Conservation (phyloP, 768 basidiomycete genomes). For the Tylopilus vinaceipallidus region DNA sequence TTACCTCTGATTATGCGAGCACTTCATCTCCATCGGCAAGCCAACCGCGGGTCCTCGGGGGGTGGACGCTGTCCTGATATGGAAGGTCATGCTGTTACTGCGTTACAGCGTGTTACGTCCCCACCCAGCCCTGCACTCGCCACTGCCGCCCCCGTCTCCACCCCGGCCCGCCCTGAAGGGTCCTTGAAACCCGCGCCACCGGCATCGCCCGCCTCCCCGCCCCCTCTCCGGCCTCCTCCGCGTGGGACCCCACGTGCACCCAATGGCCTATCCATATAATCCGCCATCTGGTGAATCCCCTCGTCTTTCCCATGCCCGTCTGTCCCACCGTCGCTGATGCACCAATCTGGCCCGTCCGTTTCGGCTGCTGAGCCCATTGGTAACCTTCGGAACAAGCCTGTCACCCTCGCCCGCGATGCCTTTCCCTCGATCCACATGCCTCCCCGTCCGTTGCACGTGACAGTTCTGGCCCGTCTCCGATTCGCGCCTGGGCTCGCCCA, state of each 20-base stretch:
- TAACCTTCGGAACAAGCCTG: neutral
- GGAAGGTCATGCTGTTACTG: slow-evolving; percentile 26
- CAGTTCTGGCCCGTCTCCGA: too few relatives aligned
- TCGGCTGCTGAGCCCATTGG: slow-evolving; percentile 6
- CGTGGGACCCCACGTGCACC: slow-evolving; percentile 18
- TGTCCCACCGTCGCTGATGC: neutral
- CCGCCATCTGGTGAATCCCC: slow-evolving; percentile 6
- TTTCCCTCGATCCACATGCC: neutral
- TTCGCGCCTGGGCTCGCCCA: neutral
- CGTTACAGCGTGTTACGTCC: slow-evolving; percentile 24
- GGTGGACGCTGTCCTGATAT: slow-evolving; percentile 7
- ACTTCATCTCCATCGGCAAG: slow-evolving; percentile 25
- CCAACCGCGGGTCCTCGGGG: slow-evolving; percentile 36
- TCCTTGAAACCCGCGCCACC: slow-evolving; percentile 27
- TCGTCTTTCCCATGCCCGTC: neutral
- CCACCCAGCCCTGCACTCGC: slow-evolving; percentile 26
- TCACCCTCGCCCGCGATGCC: neutral
- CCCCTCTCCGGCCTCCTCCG: slow-evolving; percentile 7
- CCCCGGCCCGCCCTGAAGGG: slow-evolving; percentile 12
- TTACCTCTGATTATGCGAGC: slow-evolving; percentile 31
- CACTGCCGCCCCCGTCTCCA: slow-evolving; percentile 15
- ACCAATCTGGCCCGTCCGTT: neutral
- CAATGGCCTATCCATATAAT: neutral
- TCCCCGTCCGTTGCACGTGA: neutral
- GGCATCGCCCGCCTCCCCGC: slow-evolving; percentile 22